Evolutionary conservation across 2,329 filamentous ascomycete species (phyloP), one percentile per base, ranked within the genome.

Genomic region (Ramularia endophylla): DNA sequence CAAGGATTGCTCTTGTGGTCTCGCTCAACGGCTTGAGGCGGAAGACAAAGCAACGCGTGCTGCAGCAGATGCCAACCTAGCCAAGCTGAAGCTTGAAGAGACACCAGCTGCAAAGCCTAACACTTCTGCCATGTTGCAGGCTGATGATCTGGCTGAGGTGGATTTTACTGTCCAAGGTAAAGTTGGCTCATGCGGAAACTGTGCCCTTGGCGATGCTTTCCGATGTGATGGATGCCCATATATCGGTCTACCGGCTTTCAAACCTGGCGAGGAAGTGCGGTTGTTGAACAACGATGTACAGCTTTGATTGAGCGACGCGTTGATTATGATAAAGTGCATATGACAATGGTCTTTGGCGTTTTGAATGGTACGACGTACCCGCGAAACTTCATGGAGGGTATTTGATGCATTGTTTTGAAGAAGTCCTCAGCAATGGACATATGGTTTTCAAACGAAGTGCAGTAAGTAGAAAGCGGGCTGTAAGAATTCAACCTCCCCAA

Each of bases 151-250:
- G 36, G 81, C 78, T 38, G 90, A 97, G 65, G 75, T 97, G 7
- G 92, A 98, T 66, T 97, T 98, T 61, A 98, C 92, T 1, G 87
- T 97, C n/a, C 77, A 94, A 65, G 92, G 92, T 55, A 97, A 95
- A 71, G 86, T 90, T 5, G 90, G 92, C 40, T 94, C 86, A 13
- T 98, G 92, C 64, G 87, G 87, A 19, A 95, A 90, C 67, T 97
- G 92, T 66, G 84, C 88, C 19, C 74, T 98, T 12, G 92, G 92
- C 37, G 90, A 97, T 65, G 90, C 92, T 0, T 76, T 75, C 58
- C 62, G 74, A 15, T 78, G 75, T 51, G 73, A 77, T 52, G 74
- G 77, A 2, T 86, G 82, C 58, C 89, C 89, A 1, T 95, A 92
- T 61, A 85, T 94, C 56, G 89, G 89, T 4, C 74, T 98, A 53